Percentiles rank a stretch among this genome's conserved stretches.
These are phyloP conservation scores for Verbena officinalis DNA, from an alignment of 257 asterid genomes.

Conservation along the genomic window DNA sequence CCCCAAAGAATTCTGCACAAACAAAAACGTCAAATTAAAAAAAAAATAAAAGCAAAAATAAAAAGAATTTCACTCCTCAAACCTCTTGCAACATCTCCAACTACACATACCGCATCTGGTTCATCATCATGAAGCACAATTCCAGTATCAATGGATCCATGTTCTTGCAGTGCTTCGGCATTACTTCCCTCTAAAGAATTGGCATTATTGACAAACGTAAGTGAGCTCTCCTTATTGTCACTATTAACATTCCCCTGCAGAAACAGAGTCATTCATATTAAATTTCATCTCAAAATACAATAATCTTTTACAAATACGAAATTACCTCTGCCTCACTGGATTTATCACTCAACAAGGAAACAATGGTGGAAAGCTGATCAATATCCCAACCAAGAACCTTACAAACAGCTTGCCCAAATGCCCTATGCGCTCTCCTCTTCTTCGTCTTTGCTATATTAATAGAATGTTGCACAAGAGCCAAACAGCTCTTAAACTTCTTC, in stretches of 20 bases:
- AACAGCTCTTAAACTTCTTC: conserved; percentile 68
- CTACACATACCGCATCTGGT: conserved; percentile 33
- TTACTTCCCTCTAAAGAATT: conserved; percentile 22
- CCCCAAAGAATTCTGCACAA: conserved; percentile 24
- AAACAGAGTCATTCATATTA: conserved; percentile 5
- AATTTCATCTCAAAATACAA: conserved; percentile 5
- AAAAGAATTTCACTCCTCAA: conserved; percentile 2
- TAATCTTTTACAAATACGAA: not conserved
- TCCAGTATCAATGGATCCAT: conserved; percentile 26
- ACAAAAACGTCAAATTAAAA: not conserved
- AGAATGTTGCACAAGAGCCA: conserved; percentile 76
- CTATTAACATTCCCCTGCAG: conserved; percentile 38
- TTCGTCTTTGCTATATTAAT: conserved; percentile 48
- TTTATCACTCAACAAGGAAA: conserved; percentile 39
- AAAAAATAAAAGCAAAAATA: no score
- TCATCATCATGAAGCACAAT: conserved; percentile 30
- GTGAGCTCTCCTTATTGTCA: conserved; percentile 18
- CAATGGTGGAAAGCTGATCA: conserved; percentile 49
- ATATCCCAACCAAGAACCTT: conserved; percentile 85
- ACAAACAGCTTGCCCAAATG: conserved; percentile 67
- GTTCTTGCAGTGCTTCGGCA: conserved; percentile 26
- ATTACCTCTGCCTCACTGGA: conserved; percentile 33
- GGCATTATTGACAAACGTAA: conserved; percentile 16
- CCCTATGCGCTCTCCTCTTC: conserved; percentile 64
- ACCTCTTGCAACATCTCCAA: not conserved